Percentiles rank a stretch among this genome's conserved stretches.
Conservation (phyloP, 2,329 filamentous ascomycete genomes). For the Paraphoma sp. region DNA sequence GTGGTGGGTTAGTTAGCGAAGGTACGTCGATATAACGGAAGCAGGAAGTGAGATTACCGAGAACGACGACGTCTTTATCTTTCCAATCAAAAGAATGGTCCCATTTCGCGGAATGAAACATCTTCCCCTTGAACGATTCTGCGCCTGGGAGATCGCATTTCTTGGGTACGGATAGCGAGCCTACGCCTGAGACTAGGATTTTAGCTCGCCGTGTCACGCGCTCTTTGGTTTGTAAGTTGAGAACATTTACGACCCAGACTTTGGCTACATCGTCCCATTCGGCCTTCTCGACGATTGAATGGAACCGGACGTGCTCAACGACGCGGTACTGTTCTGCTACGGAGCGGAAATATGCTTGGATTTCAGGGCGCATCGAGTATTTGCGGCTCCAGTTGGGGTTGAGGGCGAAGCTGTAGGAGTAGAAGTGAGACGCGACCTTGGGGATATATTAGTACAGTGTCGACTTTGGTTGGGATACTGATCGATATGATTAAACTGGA, state of each 20-base stretch:
- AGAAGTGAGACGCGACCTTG: constrained; percentile 59
- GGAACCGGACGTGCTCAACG: constrained; percentile 53
- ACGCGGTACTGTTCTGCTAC: constrained; percentile 41
- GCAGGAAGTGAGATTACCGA: constrained; percentile 24
- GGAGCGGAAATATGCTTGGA: constrained; percentile 59
- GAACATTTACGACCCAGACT: constrained; percentile 45
- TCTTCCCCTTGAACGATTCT: constrained; percentile 50
- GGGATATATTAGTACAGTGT: not conserved
- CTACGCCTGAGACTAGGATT: constrained; percentile 36
- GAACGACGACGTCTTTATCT: constrained; percentile 39
- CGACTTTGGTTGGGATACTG: not conserved
- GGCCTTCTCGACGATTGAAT: constrained; percentile 52
- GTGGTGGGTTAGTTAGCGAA: not conserved
- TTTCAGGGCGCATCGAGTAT: constrained; percentile 63
- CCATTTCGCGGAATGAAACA: constrained; percentile 44
- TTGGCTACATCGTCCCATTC: constrained; percentile 54
- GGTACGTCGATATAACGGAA: not conserved
- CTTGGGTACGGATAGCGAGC: constrained; percentile 37
- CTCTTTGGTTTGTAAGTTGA: constrained; percentile 29
- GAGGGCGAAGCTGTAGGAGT: constrained; percentile 66
- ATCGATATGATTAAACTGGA: too few species aligned
- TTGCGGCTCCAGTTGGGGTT: constrained; percentile 67
- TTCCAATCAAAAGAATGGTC: constrained; percentile 61
- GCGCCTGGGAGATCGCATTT: constrained; percentile 53
- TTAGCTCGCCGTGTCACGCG: constrained; percentile 29